A percentile compares a stretch with the other conserved stretches of the same genome.
These are phyloP conservation scores for Solanum habrochaites DNA, from an alignment of 257 asterid species.

Conservation along the genomic window DNA sequence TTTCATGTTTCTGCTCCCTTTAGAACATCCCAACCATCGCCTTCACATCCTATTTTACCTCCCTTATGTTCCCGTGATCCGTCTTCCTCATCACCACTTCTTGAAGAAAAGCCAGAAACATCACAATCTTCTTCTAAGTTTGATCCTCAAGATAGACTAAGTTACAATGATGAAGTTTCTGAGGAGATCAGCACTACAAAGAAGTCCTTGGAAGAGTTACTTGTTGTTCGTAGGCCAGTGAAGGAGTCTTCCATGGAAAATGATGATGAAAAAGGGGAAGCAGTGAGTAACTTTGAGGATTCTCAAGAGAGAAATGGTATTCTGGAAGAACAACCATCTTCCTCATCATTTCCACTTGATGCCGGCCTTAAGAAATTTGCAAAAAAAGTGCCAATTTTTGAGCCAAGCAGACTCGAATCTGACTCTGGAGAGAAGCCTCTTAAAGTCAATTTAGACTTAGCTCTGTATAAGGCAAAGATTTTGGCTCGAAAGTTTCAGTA, in stretches of 20 bases:
- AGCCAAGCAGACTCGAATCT: conserved; percentile 54
- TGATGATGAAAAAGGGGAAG: conserved; percentile 13
- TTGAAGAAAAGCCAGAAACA: conserved; percentile 44
- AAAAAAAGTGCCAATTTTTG: conserved; percentile 76
- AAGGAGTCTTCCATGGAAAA: conserved; percentile 34
- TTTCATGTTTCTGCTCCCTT: conserved; percentile 28
- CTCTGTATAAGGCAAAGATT: conserved; percentile 67
- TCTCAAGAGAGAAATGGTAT: not conserved
- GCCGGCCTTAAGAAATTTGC: conserved; percentile 56
- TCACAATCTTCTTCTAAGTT: conserved; percentile 5
- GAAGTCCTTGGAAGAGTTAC: conserved; percentile 70
- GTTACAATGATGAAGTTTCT: conserved; percentile 21
- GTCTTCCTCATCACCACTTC: conserved; percentile 38
- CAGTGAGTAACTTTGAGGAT: not conserved
- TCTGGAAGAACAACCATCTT: conserved; percentile 6
- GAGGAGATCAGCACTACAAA: conserved; percentile 58
- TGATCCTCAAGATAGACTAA: conserved; percentile 9
- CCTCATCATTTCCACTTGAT: conserved; percentile 31
- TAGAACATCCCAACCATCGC: conserved; percentile 20
- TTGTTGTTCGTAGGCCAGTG: conserved; percentile 73
- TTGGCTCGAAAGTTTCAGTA: conserved; percentile 46
- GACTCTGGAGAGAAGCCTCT: conserved; percentile 54
- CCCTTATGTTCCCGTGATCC: conserved; percentile 43
- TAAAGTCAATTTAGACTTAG: conserved; percentile 75
- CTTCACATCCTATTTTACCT: conserved; percentile 15